Evolutionary conservation across 169 alveolate genomes (phyloP).

Genomic region (Cryptosporidium ubiquitum): DNA sequence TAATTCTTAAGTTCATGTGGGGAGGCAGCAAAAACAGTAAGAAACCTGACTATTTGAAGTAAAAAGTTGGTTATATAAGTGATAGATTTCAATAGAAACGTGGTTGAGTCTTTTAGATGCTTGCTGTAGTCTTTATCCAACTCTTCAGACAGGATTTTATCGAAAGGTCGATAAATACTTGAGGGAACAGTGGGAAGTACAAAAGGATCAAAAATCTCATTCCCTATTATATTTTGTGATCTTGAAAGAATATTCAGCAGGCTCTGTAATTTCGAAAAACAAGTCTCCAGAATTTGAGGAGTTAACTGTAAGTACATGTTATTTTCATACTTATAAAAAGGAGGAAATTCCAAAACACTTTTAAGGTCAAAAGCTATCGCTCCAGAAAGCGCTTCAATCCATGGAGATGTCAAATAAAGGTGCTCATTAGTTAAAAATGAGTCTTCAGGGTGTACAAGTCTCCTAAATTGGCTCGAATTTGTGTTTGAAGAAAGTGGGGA

Average conservation of each 20-base stretch:
- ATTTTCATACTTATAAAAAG: background rate
- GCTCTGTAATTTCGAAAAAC: constrained; percentile 16
- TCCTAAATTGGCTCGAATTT: constrained; percentile 13
- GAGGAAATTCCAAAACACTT: constrained; percentile 38
- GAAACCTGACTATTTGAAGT: constrained; percentile 25
- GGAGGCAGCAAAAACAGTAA: background rate
- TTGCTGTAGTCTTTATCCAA: background rate
- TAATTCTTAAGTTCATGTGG: background rate
- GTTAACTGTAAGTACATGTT: background rate
- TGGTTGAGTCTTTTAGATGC: constrained; percentile 21
- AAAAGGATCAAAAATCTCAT: constrained; percentile 15
- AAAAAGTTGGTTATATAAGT: constrained; percentile 31
- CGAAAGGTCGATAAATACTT: background rate
- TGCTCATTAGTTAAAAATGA: constrained; percentile 27
- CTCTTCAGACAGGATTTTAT: constrained; percentile 26
- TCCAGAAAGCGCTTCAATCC: constrained; percentile 72
- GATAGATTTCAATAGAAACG: constrained; percentile 34
- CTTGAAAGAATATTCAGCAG: constrained; percentile 28
- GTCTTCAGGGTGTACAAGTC: constrained; percentile 68
- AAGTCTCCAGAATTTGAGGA: background rate
- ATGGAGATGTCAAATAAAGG: constrained; percentile 59
- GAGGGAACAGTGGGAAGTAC: background rate
- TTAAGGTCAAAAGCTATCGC: constrained; percentile 58
- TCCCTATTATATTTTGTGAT: constrained; percentile 62
- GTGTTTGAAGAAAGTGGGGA: background rate